A percentile compares a stretch with the other conserved stretches of the same genome.
phyloP scores from a whole-genome alignment of 495 filamentous ascomycete genomes.

The Penicillium herquei region DNA sequence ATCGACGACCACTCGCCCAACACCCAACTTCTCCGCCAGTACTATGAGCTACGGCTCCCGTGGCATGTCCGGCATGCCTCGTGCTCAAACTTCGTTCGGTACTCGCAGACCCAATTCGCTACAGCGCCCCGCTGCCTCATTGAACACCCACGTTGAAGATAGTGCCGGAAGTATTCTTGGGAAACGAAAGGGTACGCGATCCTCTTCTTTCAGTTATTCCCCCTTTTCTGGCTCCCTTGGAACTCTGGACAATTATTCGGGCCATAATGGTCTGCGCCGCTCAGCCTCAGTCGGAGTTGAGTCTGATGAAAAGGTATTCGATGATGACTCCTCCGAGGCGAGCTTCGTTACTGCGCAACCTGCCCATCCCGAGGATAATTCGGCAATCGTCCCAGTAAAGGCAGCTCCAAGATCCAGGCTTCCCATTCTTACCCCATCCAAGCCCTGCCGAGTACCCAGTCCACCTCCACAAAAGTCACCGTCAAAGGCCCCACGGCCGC shows the following conservation, averaged over 20 bases:
- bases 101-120: slow-evolving; percentile 43
- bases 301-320: not conserved
- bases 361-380: too few relatives aligned
- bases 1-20: slow-evolving; percentile 50
- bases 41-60: slow-evolving; percentile 53
- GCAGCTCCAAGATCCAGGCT: not conserved
- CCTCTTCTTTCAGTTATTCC: slow-evolving; percentile 25
- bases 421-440: slow-evolving; percentile 7
- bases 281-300: too few relatives aligned
- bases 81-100: slow-evolving; percentile 48
- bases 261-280: not conserved
- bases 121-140: slow-evolving; percentile 58
- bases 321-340: not conserved
- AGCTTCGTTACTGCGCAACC: not conserved
- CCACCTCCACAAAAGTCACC: slow-evolving; percentile 9
- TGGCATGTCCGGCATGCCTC: slow-evolving; percentile 42
- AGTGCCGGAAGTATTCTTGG: slow-evolving; percentile 41
- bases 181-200: slow-evolving; percentile 70
- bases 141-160: slow-evolving; percentile 55
- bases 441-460: slow-evolving; percentile 1
- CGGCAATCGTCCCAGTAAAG: not conserved
- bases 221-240: slow-evolving; percentile 24
- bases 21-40: slow-evolving; percentile 52
- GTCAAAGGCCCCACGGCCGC: slow-evolving; percentile 22
- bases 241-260: not conserved